These are phyloP conservation scores for Hyaloscypha hepaticicola DNA, from an alignment of 495 filamentous ascomycete genomes.

Conservation along the genomic window DNA sequence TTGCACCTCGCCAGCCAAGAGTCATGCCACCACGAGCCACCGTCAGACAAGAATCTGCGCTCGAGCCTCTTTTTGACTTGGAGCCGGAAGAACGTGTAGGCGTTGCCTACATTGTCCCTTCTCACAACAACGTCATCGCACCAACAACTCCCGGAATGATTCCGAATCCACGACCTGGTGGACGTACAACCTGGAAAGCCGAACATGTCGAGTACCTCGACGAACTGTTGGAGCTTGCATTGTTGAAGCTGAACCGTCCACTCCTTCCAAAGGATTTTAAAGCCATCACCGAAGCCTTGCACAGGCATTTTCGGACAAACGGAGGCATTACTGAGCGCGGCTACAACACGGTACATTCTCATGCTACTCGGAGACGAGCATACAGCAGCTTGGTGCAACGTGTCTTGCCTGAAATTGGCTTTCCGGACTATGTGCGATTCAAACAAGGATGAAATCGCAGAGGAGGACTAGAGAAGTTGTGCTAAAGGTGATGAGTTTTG, in stretches of 20 bases:
- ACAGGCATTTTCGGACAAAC: not conserved
- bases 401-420: too few relatives aligned
- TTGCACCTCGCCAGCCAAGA: too few relatives aligned
- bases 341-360: too few relatives aligned
- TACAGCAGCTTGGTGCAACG: too few relatives aligned
- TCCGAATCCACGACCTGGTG: not conserved
- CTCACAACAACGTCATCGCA: not conserved
- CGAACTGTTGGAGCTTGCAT: not conserved
- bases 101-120: not conserved
- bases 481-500: too few relatives aligned
- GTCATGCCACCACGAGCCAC: too few relatives aligned
- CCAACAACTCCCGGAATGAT: not conserved
- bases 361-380: too few relatives aligned
- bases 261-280: not conserved
- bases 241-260: not conserved
- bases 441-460: too few relatives aligned
- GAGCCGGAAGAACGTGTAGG: not conserved
- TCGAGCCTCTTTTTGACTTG: not conserved
- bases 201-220: not conserved
- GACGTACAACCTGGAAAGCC: not conserved
- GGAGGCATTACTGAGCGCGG: too few relatives aligned
- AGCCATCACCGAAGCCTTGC: not conserved
- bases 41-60: not conserved
- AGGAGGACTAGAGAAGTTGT: too few relatives aligned
- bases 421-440: too few relatives aligned